Evolutionary conservation across 192 early-diverging fungal genomes (phyloP), one percentile per base, ranked within the genome.

Genomic region (Coemansia erecta): DNA sequence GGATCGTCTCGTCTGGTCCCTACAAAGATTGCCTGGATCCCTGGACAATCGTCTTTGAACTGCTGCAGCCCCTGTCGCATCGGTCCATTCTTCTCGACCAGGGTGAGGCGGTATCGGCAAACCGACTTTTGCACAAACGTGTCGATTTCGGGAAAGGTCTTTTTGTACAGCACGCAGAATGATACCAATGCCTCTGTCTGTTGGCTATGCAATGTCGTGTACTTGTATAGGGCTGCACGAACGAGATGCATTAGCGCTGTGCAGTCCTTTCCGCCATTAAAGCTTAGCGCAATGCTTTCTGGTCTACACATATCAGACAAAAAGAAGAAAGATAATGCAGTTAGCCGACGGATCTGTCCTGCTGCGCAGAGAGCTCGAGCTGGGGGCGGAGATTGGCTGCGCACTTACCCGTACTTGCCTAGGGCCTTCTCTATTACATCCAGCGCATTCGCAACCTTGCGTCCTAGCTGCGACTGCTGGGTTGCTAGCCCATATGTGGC

Each of bases 241-340:
- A 89, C 83, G 24, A 96, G 64, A 64, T 93, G 89, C 42, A 98
- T 79, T 42, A 98, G 73, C 11, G 94, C 91, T 2, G 94, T 95
- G 74, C 96, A 97, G 68, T 98, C 96, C 71, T 98, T 98, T 15
- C 96, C 96, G 9, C 96, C 96, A 65, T 98, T 98, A 61, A 97
- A 98, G 50, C 88, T 89, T 41, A 98, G 73, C 6, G 89, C 85
- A 11, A 95, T 49, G 7, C 79, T 75, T 0, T 83, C 70, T 17
- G 77, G 64, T 40, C 91, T 93, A 81, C 8, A 55, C 51, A 24
- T 2, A 9, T 1, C 28, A 31, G 28, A 46, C 11, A n/a, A 28
- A 26, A 28, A 60, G 15, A 26, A 23, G 40, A 17, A 28, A 3
- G 31, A n/a, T 13, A 13, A 10, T 14, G n/a, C n/a, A n/a, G 24